Conservation (phyloP, 1,284 basidiomycete species). For the Tilletia setariae region DNA sequence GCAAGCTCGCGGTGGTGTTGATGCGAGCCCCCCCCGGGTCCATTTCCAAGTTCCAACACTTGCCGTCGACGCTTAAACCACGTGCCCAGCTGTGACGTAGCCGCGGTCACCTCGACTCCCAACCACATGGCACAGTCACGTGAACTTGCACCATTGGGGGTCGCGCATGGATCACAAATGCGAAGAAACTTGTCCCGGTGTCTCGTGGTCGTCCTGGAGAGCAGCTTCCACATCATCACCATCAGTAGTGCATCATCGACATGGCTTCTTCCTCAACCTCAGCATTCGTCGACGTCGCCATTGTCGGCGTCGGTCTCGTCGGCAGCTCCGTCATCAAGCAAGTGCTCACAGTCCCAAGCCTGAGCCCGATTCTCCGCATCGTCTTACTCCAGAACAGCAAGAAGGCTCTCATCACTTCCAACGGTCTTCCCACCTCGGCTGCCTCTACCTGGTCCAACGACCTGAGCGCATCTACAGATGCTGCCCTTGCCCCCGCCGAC, state of each 20-base stretch:
- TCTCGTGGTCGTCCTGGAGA: too few species aligned
- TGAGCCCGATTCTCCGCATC: conserved; percentile 39
- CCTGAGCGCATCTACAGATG: conserved; percentile 27
- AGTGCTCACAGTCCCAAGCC: conserved; percentile 34
- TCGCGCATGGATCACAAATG: too few species aligned
- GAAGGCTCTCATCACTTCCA: conserved; percentile 42
- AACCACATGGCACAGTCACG: too few species aligned
- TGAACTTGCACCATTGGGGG: too few species aligned
- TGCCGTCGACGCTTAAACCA: too few species aligned
- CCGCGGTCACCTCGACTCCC: too few species aligned
- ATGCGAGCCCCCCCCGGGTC: too few species aligned
- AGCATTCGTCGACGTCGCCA: conserved; percentile 10
- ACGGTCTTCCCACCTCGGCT: not conserved
- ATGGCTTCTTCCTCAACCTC: conserved; percentile 12
- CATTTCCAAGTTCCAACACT: too few species aligned
- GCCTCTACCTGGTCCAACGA: not conserved
- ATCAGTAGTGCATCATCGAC: not conserved
- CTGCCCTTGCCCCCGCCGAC: conserved; percentile 36
- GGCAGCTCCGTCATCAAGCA: conserved; percentile 49
- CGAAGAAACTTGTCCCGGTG: too few species aligned
- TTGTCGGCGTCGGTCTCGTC: conserved; percentile 48
- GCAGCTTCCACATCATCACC: too few species aligned
- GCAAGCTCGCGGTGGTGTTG: too few species aligned
- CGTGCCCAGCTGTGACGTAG: too few species aligned
- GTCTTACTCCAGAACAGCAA: conserved; percentile 51